These are phyloP conservation scores for Conidiobolus coronatus DNA, from an alignment of 371 early-diverging fungal species.

Conservation along the genomic window DNA sequence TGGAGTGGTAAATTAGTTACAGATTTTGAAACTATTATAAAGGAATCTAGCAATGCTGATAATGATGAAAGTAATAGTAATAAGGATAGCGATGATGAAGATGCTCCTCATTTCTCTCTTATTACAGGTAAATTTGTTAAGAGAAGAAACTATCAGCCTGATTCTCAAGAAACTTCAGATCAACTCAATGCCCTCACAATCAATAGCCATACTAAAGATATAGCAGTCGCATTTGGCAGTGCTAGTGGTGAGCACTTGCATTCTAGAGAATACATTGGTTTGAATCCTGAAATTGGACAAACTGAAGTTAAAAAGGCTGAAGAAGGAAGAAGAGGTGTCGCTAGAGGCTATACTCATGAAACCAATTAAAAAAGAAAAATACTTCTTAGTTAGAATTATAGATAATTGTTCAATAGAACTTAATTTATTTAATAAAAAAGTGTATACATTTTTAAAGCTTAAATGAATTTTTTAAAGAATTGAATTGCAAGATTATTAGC, in stretches of 20 bases:
- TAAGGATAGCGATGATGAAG: conserved; percentile 30
- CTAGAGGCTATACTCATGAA: conserved; percentile 43
- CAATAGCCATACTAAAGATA: conserved; percentile 22
- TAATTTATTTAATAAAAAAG: neutral
- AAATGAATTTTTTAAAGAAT: no score
- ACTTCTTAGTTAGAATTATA: neutral
- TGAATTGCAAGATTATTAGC: no score
- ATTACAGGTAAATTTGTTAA: conserved; percentile 61
- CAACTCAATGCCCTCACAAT: conserved; percentile 19
- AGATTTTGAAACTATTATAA: neutral
- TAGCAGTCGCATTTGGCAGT: conserved; percentile 42
- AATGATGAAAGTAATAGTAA: conserved; percentile 6
- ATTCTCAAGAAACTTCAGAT: conserved; percentile 6
- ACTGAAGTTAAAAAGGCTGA: conserved; percentile 32
- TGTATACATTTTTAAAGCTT: neutral
- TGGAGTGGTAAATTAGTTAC: conserved; percentile 47
- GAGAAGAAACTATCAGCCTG: conserved; percentile 13
- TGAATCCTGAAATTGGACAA: conserved; percentile 45
- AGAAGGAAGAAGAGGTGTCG: conserved; percentile 72
- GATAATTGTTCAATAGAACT: neutral
- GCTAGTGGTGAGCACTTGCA: conserved; percentile 51
- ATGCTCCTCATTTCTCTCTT: conserved; percentile 66
- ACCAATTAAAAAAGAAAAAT: neutral
- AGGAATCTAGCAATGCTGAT: neutral
- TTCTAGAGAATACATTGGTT: conserved; percentile 48